phyloP scores from a whole-genome alignment of 768 basidiomycete species.

The Pisolithus microcarpus region DNA sequence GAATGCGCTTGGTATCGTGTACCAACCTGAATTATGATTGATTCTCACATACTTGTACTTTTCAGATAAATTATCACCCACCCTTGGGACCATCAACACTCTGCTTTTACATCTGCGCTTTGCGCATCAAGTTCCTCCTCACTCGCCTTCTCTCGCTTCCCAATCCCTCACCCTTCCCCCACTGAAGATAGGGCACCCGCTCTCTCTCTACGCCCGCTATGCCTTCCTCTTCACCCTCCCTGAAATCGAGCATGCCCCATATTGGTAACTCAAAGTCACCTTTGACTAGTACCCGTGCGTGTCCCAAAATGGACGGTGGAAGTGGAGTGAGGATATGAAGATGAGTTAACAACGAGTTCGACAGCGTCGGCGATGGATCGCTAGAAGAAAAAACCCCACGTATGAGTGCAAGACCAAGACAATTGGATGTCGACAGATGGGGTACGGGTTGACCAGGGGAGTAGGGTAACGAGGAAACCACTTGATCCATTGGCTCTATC shows the following conservation, averaged over 20 bases:
- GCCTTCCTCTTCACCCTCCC: constrained; percentile 29
- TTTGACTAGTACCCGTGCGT: constrained; percentile 48
- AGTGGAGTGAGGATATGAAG: constrained; percentile 82
- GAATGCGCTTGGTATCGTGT: neutral
- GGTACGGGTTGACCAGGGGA: constrained; percentile 48
- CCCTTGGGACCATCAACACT: neutral
- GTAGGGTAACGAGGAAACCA: constrained; percentile 41
- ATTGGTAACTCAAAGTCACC: constrained; percentile 86
- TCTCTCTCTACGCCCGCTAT: constrained; percentile 48
- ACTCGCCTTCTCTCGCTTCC: constrained; percentile 69
- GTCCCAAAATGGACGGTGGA: constrained; percentile 39
- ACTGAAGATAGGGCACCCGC: constrained; percentile 70
- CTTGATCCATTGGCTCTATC: neutral
- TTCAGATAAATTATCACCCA: constrained; percentile 13
- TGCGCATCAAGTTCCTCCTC: constrained; percentile 83
- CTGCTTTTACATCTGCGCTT: constrained; percentile 51
- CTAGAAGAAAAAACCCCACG: constrained; percentile 30
- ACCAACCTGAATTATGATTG: neutral
- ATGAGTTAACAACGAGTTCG: constrained; percentile 23
- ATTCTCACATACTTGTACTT: neutral
- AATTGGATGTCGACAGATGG: constrained; percentile 50
- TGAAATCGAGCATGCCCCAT: constrained; percentile 80
- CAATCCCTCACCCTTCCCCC: constrained; percentile 62
- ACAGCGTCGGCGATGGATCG: constrained; percentile 7
- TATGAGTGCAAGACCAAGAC: constrained; percentile 73